Conservation (phyloP, 352 stramenopile genomes). For the Pythium grandisporangium region DNA sequence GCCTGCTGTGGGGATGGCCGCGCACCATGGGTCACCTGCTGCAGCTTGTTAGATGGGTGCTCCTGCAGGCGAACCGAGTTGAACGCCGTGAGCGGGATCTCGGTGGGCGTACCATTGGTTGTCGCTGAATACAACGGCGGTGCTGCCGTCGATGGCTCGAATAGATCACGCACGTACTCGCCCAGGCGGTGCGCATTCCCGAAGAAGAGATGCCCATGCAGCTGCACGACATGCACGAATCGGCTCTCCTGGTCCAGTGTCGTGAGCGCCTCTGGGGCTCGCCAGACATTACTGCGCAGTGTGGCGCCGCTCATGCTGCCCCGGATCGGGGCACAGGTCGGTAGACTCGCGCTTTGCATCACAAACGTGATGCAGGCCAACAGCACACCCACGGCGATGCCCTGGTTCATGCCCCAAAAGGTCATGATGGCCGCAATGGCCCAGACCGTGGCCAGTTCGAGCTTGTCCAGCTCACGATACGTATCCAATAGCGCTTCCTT, state of each 20-base stretch:
- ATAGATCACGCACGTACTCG: slow-evolving; percentile 76
- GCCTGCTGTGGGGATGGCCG: no score
- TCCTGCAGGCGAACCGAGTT: no score
- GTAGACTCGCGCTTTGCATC: slow-evolving; percentile 74
- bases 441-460: slow-evolving; percentile 90
- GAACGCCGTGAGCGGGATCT: no score
- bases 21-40: no score
- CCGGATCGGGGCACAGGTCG: slow-evolving; percentile 82
- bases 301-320: slow-evolving; percentile 90
- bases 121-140: slow-evolving; percentile 1
- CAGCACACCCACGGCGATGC: slow-evolving; percentile 81
- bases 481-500: slow-evolving; percentile 88
- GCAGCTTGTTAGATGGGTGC: no score
- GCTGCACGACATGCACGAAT: slow-evolving; percentile 74
- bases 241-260: slow-evolving; percentile 58
- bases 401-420: slow-evolving; percentile 88
- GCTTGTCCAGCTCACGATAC: slow-evolving; percentile 76
- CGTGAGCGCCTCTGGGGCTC: slow-evolving; percentile 77
- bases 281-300: slow-evolving; percentile 66
- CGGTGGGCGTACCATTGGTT: background rate
- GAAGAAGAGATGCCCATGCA: slow-evolving; percentile 84
- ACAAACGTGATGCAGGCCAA: slow-evolving; percentile 87
- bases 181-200: slow-evolving; percentile 88
- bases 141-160: slow-evolving; percentile 15
- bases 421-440: slow-evolving; percentile 88